Percentiles rank a stretch among this genome's conserved stretches.
Conservation (phyloP, 1,284 basidiomycete genomes). For the Kwoniella shivajii region DNA sequence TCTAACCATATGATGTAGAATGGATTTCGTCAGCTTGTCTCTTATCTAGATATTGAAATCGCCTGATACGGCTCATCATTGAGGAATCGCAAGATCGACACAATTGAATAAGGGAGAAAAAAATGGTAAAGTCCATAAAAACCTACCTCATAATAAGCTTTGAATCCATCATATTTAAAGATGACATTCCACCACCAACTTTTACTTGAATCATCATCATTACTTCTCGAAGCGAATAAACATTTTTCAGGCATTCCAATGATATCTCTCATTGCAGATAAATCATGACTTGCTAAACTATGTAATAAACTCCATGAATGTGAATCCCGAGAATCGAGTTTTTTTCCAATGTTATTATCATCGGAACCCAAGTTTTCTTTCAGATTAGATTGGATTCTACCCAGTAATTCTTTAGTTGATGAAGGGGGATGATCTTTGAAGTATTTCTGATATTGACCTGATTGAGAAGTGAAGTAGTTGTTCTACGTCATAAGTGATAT, state of each 20-base stretch:
- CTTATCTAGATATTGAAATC: no score
- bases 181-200: conserved; percentile 32
- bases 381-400: conserved; percentile 24
- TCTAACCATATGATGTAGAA: conserved; percentile 27
- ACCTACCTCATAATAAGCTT: conserved; percentile 47
- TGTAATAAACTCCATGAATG: conserved; percentile 47
- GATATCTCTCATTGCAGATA: conserved; percentile 56
- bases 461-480: conserved; percentile 50
- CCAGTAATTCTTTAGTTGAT: conserved; percentile 24
- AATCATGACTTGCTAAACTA: conserved; percentile 51
- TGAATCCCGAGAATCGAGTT: conserved; percentile 29
- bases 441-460: conserved; percentile 43
- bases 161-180: conserved; percentile 39
- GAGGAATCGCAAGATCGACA: no score
- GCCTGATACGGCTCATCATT: no score
- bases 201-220: conserved; percentile 21
- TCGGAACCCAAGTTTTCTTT: conserved; percentile 36
- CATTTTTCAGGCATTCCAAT: conserved; percentile 49
- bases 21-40: conserved; percentile 23
- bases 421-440: conserved; percentile 43
- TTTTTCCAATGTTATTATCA: neutral
- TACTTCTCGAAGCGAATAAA: conserved; percentile 31
- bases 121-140: neutral
- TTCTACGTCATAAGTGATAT: conserved; percentile 35
- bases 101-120: neutral